Evolutionary conservation across 208 protist genomes (phyloP).

Genomic region (Trypanosoma lewisi): DNA sequence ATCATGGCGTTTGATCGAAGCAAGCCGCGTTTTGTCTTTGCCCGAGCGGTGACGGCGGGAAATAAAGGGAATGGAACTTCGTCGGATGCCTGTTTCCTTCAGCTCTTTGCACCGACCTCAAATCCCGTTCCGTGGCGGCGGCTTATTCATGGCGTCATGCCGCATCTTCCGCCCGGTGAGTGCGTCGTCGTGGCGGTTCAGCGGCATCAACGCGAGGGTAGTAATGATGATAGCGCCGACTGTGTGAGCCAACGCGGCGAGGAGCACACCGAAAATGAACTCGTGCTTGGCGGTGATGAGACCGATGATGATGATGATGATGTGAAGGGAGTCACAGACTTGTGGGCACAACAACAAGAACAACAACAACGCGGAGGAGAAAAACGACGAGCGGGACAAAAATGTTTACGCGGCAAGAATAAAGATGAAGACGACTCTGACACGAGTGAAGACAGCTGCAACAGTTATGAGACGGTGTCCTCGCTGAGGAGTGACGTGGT

Average conservation of each 20-base stretch:
- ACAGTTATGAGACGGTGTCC: not conserved
- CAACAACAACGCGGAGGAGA: not conserved
- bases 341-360: not conserved
- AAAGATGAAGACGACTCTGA: not conserved
- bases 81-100: conserved; percentile 1
- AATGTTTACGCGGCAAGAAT: not conserved
- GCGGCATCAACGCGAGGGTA: not conserved
- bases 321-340: not conserved
- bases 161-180: conserved; percentile 14
- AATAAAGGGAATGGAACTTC: conserved; percentile 10
- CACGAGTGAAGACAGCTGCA: conserved; percentile 1
- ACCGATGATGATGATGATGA: not conserved
- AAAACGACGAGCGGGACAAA: not conserved
- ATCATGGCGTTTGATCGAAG: conserved; percentile 47
- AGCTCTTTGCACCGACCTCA: conserved; percentile 27
- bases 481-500: not conserved
- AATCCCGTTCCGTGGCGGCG: conserved; percentile 34
- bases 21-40: conserved; percentile 43
- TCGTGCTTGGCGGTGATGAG: not conserved
- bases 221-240: not conserved
- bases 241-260: not conserved
- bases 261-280: not conserved
- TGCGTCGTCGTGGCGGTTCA: conserved; percentile 25
- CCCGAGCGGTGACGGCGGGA: conserved; percentile 25
- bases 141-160: conserved; percentile 1